Evolutionary conservation across 2,329 filamentous ascomycete genomes (phyloP), one percentile per base, ranked within the genome.

Genomic region (Alternaria postmessia): DNA sequence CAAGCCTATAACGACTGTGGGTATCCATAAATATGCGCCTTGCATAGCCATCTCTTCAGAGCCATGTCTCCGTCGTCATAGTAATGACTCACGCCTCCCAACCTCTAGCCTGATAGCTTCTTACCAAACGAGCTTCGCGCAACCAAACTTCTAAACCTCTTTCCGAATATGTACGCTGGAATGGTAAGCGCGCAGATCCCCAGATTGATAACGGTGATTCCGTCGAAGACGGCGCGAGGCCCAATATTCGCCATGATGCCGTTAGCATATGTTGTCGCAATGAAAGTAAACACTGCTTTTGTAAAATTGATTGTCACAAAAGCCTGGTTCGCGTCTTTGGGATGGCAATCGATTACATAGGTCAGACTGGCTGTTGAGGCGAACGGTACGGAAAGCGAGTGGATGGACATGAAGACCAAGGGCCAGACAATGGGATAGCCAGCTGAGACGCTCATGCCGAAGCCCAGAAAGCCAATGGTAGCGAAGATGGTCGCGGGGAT

Each of bases 211-310:
- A 51, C 86, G 88, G 18, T 87, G 55, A 97, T 86, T n/a, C 86
- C 84, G 57, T 90, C 84, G 77, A 97, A 94, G 0, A 86, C 81
- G 42, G 85, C 83, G 57, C 87, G 85, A 14, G 89, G 87, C 1
- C 88, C 89, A 18, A 75, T 68, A 2, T 57, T 59, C n/a, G 67
- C 64, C 65, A 38, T 89, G 83, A 47, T 96, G 81, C 94, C 94
- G 96, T 66, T 93, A 82, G 74, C 92, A 94, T 7, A 93, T 90
- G 73, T 87, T 88, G 78, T 89, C 92, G 0, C 93, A 94, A 65
- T 95, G 26, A 81, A 76, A 1, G 75, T 78, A 28, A 79, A 70
- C 1, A 80, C 70, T 0, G 77, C 77, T 56, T 81, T 81, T 1
- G 75, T 70, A 57, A 80, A 81, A 49, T 80, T 80, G 68, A 81